Base-by-base conservation (phyloP, 2,329 filamentous ascomycete genomes). In the Aspergillus sp. region DNA sequence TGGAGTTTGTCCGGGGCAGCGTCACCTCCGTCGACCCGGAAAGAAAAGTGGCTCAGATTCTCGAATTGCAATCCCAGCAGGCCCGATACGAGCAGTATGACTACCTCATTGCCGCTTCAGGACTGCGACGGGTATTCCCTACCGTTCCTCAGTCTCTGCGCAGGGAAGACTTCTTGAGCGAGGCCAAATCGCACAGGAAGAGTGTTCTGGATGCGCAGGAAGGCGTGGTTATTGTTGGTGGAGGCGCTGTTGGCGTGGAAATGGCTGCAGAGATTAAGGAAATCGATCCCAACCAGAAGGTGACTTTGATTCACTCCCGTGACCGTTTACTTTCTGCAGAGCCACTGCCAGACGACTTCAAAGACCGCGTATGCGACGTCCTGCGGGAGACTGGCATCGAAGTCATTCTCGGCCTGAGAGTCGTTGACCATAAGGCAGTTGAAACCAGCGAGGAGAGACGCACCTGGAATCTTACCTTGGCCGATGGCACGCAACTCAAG, bases 211-310 rank as follows among this genome's bases (percentile, higher is more conserved):
- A 71, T 25, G 79, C 80, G 1, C 68, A 65, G 4, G 71, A 60
- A 9, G 62, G 61, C 0, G 53, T 90, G 1, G 78, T 87, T 0
- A 75, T 91, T 19, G 82, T 91, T n/a, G 86, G 87, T 15, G 87
- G 87, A 53, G 81, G 77, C 44, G 88, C 87, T 5, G 87, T 90
- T 1, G 88, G 88, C 7, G 83, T 90, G 47, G 87, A 91, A 64
- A 89, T 91, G 77, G 86, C 88, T 0, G 82, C 85, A 1, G 87
- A 93, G 69, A 72, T 90, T 46, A 90, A 90, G 67, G 65, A 79
- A 41, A 71, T 82, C 20, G 76, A 84, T 51, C 86, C 88, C 0
- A 59, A 77, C 9, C 71, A 81, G 46, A 77, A 78, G 37, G 83
- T 91, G n/a, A 86, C 81, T 1, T 77, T 93, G 1, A 79, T 88